Evolutionary conservation across 1,284 basidiomycete species (phyloP).

Genomic region (Cutaneotrichosporon cyanovorans): DNA sequence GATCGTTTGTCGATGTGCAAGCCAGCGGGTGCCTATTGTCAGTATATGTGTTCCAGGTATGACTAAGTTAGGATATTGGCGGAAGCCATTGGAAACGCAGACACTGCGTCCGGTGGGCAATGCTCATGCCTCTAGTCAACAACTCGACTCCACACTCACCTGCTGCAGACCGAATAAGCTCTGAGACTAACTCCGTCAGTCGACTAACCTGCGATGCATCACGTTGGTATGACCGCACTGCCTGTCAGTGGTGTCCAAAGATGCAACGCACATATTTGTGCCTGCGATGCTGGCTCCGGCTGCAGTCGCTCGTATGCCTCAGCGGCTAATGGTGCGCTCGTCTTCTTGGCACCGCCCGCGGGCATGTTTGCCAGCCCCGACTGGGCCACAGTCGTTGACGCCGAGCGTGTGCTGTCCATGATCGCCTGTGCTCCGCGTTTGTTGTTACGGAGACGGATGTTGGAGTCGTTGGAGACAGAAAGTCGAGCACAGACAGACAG

Average conservation of each 20-base stretch:
- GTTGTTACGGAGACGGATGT: too few relatives aligned
- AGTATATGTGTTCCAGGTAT: not conserved
- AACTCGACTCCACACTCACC: too few relatives aligned
- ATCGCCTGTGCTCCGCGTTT: too few relatives aligned
- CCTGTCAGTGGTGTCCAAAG: slow-evolving; percentile 70
- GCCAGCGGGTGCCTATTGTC: slow-evolving; percentile 67
- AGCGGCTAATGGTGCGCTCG: not conserved
- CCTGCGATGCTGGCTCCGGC: slow-evolving; percentile 50
- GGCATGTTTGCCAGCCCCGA: not conserved
- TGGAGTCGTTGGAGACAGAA: not conserved
- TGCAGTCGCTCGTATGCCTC: slow-evolving; percentile 23
- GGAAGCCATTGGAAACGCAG: too few relatives aligned
- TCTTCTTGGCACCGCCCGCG: not conserved
- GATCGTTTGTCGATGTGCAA: slow-evolving; percentile 73
- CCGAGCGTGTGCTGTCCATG: slow-evolving; percentile 16
- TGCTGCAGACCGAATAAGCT: slow-evolving; percentile 64
- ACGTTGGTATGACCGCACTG: slow-evolving; percentile 78
- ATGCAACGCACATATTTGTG: slow-evolving; percentile 70
- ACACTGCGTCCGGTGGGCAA: too few relatives aligned
- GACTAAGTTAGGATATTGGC: too few relatives aligned
- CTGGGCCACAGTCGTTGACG: not conserved
- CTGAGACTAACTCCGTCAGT: slow-evolving; percentile 67
- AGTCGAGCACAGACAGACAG: not conserved
- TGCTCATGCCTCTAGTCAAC: too few relatives aligned
- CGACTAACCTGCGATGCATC: slow-evolving; percentile 70